phyloP scores from a whole-genome alignment of 768 basidiomycete genomes.

The Hebeloma cylindrosporum region DNA sequence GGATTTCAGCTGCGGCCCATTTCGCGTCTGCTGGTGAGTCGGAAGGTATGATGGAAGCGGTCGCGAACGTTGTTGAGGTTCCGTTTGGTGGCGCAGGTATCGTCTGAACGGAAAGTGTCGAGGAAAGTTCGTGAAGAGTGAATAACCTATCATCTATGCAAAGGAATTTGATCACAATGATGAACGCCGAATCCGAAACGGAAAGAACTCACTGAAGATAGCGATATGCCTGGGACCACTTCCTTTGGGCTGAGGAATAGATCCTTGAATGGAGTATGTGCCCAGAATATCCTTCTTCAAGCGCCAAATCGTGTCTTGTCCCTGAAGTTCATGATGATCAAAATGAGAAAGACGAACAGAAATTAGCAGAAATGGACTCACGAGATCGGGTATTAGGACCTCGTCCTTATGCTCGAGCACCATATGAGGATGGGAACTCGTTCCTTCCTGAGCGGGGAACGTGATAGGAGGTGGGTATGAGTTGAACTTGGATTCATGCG shows the following conservation, averaged over 20 bases:
- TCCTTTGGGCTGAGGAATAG: constrained; percentile 59
- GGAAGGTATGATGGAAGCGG: constrained; percentile 49
- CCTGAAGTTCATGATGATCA: constrained; percentile 40
- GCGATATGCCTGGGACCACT: constrained; percentile 58
- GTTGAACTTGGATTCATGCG: constrained; percentile 34
- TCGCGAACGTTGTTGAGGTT: constrained; percentile 49
- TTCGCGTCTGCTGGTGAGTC: constrained; percentile 25
- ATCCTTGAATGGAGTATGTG: constrained; percentile 55
- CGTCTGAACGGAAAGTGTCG: constrained; percentile 56
- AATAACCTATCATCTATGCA: constrained; percentile 47
- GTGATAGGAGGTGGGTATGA: constrained; percentile 43
- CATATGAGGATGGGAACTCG: constrained; percentile 67
- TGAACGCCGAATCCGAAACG: not conserved
- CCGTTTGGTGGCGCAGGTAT: constrained; percentile 53
- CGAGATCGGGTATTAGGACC: constrained; percentile 65
- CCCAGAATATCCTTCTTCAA: constrained; percentile 46
- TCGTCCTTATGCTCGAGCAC: constrained; percentile 53
- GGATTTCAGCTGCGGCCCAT: constrained; percentile 63
- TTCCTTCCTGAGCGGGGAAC: constrained; percentile 49
- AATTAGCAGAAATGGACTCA: constrained; percentile 27
- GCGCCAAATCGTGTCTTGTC: constrained; percentile 70
- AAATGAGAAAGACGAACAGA: constrained; percentile 2
- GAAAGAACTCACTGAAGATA: constrained; percentile 35
- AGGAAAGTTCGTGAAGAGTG: constrained; percentile 55
- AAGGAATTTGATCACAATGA: not conserved